A percentile compares a stretch with the other conserved stretches of the same genome.
Conservation (phyloP, 345 rosid species). For the Cardamine resedifolia region DNA sequence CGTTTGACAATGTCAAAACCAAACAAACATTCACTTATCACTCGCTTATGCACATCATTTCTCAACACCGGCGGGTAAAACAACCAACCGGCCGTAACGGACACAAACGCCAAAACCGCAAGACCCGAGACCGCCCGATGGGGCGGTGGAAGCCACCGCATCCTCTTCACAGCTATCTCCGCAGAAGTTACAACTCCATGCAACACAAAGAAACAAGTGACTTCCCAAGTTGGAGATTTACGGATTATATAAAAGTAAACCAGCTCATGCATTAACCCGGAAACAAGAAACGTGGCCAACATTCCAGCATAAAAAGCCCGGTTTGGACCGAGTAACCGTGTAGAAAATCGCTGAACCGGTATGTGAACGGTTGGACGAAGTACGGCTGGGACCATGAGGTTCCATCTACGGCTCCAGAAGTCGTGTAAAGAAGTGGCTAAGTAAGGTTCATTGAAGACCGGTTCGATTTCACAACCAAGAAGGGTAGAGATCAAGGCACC, state of each 20-base stretch:
- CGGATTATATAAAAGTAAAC: constrained; percentile 49
- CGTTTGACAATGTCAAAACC: constrained; percentile 27
- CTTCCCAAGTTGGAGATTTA: constrained; percentile 68
- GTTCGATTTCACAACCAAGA: constrained; percentile 58
- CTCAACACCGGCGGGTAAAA: constrained; percentile 55
- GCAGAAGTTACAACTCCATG: constrained; percentile 48
- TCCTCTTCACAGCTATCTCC: constrained; percentile 51
- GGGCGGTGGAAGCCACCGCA: constrained; percentile 35
- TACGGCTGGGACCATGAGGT: constrained; percentile 53
- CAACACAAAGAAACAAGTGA: constrained; percentile 60
- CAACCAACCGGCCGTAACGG: constrained; percentile 44
- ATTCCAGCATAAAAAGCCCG: constrained; percentile 41
- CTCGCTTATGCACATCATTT: constrained; percentile 41
- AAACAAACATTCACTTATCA: constrained; percentile 37
- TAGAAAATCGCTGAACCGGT: constrained; percentile 39
- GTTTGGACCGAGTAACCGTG: constrained; percentile 24
- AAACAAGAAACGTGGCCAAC: constrained; percentile 52
- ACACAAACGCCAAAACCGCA: constrained; percentile 41
- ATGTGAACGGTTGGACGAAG: constrained; percentile 54
- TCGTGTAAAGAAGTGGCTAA: constrained; percentile 71
- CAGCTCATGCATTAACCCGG: constrained; percentile 67
- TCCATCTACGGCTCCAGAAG: constrained; percentile 87
- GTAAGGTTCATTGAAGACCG: constrained; percentile 64
- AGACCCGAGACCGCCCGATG: constrained; percentile 39
- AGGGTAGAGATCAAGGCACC: constrained; percentile 41